A percentile compares a stretch with the other conserved stretches of the same genome.
Evolutionary conservation across 495 filamentous ascomycete genomes (phyloP).

Genomic region (Ramalina peruviana): DNA sequence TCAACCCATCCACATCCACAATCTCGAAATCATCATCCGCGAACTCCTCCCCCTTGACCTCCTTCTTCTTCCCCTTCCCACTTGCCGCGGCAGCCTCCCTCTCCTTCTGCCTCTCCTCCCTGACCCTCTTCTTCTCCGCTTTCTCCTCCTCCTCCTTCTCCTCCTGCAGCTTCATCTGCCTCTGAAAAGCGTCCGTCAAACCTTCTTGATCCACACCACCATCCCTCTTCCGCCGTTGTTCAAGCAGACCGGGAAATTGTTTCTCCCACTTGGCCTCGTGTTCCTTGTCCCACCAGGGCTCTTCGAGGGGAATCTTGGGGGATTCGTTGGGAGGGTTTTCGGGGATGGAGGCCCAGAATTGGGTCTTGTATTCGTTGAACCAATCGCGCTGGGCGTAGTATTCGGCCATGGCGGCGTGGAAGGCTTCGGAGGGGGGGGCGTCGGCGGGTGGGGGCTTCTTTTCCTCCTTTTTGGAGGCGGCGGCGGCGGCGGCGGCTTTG

Average conservation of each 20-base stretch:
- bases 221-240: neutral
- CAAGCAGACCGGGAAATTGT: neutral
- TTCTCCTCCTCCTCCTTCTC: slow-evolving; percentile 4
- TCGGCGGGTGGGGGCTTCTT: neutral
- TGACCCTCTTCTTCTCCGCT: slow-evolving; percentile 3
- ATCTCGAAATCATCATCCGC: neutral
- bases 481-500: neutral
- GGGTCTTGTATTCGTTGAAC: slow-evolving; percentile 20
- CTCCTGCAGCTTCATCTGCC: slow-evolving; percentile 1
- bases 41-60: slow-evolving; percentile 8
- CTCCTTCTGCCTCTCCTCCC: neutral
- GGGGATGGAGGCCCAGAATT: slow-evolving; percentile 16
- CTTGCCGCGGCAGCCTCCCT: neutral
- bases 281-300: slow-evolving; percentile 23
- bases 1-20: slow-evolving; percentile 1
- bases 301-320: slow-evolving; percentile 21
- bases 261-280: neutral
- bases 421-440: slow-evolving; percentile 4
- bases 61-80: slow-evolving; percentile 21
- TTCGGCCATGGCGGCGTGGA: slow-evolving; percentile 19
- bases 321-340: slow-evolving; percentile 11
- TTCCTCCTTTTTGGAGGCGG: neutral
- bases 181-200: neutral
- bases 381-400: slow-evolving; percentile 24
- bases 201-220: neutral